phyloP scores from a whole-genome alignment of 2,329 filamentous ascomycete genomes.

The Niveomyces coronatus region DNA sequence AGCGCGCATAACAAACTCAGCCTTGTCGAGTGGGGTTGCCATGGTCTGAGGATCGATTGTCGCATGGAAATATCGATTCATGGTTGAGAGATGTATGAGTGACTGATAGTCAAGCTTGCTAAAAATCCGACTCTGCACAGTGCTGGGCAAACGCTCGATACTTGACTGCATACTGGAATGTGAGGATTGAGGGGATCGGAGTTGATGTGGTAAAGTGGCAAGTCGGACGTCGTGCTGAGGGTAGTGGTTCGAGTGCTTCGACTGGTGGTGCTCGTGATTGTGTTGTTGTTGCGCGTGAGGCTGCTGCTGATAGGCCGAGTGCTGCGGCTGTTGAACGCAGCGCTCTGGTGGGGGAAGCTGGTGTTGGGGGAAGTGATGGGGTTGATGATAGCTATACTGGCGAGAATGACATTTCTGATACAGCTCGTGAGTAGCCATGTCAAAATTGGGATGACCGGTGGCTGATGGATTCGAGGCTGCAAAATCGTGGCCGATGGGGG shows the following conservation, averaged over 20 bases:
- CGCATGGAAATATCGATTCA: conserved; percentile 25
- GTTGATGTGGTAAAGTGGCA: no score
- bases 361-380: no score
- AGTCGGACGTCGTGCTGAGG: conserved; percentile 6
- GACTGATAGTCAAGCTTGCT: conserved; percentile 29
- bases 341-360: no score
- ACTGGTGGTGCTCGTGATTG: not conserved
- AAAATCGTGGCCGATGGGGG: conserved; percentile 14
- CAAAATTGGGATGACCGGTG: conserved; percentile 5
- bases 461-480: conserved; percentile 11
- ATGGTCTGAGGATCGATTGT: conserved; percentile 24
- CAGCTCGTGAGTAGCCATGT: conserved; percentile 1
- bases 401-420: conserved; percentile 2
- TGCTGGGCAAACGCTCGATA: conserved; percentile 24
- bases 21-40: conserved; percentile 26
- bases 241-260: conserved; percentile 1
- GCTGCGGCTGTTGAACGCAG: no score
- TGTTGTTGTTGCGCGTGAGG: conserved; percentile 2
- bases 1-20: conserved; percentile 30
- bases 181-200: conserved; percentile 8
- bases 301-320: no score
- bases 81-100: conserved; percentile 29
- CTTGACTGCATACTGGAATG: conserved; percentile 15
- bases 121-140: conserved; percentile 24
- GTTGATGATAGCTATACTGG: conserved; percentile 4